Percentiles rank a stretch among this genome's conserved stretches.
phyloP scores from a whole-genome alignment of 441 rosid species.

The Dalechampia spathulata region DNA sequence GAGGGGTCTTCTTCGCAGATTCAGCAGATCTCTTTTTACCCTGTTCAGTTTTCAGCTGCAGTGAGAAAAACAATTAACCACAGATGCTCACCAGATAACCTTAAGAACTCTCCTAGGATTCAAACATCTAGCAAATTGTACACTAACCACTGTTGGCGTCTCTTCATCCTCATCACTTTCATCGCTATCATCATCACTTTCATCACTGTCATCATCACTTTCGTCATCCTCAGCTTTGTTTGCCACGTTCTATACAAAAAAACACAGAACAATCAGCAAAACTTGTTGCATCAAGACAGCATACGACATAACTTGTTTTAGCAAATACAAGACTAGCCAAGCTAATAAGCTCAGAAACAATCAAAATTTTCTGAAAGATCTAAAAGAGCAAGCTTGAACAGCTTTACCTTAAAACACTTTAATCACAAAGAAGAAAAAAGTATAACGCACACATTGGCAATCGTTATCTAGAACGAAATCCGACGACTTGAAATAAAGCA shows the following conservation, averaged over 20 bases:
- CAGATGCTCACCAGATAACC: not conserved
- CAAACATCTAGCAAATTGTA: not conserved
- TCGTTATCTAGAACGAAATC: too few species aligned
- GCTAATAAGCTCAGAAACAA: not conserved
- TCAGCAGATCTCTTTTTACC: conserved; percentile 64
- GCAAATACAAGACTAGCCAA: not conserved
- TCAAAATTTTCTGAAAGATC: not conserved
- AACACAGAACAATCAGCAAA: not conserved
- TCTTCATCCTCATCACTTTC: conserved; percentile 33
- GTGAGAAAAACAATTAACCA: conserved; percentile 5
- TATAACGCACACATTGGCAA: too few species aligned
- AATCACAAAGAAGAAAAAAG: too few species aligned
- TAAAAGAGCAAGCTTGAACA: too few species aligned
- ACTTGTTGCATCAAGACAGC: not conserved
- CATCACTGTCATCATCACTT: conserved; percentile 23
- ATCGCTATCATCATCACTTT: conserved; percentile 27
- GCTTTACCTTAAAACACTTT: too few species aligned
- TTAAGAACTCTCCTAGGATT: not conserved
- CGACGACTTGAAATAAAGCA: too few species aligned
- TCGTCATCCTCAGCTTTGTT: too few species aligned
- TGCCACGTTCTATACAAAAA: conserved; percentile 12
- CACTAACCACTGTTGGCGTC: conserved; percentile 38
- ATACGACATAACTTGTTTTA: not conserved
- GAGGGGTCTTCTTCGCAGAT: conserved; percentile 32
- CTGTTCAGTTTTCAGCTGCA: conserved; percentile 32